A percentile compares a stretch with the other conserved stretches of the same genome.
Evolutionary conservation across 495 filamentous ascomycete genomes (phyloP).

Genomic region (Trypethelium eluteriae): DNA sequence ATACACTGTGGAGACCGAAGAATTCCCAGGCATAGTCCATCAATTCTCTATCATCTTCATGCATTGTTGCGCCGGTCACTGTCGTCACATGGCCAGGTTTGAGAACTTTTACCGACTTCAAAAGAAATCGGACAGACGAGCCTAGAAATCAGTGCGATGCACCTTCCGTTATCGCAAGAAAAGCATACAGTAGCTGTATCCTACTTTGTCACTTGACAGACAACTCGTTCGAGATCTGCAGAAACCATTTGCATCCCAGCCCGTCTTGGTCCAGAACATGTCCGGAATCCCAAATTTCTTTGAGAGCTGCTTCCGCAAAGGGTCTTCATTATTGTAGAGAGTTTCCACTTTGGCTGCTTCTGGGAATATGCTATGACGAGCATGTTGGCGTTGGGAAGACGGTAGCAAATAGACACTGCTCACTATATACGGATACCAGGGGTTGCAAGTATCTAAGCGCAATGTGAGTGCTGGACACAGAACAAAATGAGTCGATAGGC

Average conservation of each 20-base stretch:
- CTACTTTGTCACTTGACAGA: background rate
- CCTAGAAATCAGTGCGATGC: background rate
- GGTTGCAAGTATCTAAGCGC: background rate
- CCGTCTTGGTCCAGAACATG: background rate
- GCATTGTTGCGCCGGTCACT: background rate
- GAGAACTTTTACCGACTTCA: background rate
- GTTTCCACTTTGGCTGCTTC: background rate
- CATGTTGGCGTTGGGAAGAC: background rate
- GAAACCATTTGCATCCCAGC: constrained; percentile 8
- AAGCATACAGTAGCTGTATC: background rate
- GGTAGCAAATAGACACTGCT: background rate
- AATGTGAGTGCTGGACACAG: background rate
- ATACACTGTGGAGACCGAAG: background rate
- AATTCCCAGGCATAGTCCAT: background rate
- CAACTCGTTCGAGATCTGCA: background rate
- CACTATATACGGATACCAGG: constrained; percentile 3
- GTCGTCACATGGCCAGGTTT: background rate
- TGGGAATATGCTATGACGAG: background rate
- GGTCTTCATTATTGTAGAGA: background rate
- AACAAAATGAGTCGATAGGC: background rate
- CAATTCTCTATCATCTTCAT: background rate
- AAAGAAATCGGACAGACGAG: background rate
- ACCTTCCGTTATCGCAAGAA: background rate
- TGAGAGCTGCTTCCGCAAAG: background rate
- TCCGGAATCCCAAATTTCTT: background rate